Conservation (phyloP, 2,329 filamentous ascomycete species). For the Penicillium concentricum region DNA sequence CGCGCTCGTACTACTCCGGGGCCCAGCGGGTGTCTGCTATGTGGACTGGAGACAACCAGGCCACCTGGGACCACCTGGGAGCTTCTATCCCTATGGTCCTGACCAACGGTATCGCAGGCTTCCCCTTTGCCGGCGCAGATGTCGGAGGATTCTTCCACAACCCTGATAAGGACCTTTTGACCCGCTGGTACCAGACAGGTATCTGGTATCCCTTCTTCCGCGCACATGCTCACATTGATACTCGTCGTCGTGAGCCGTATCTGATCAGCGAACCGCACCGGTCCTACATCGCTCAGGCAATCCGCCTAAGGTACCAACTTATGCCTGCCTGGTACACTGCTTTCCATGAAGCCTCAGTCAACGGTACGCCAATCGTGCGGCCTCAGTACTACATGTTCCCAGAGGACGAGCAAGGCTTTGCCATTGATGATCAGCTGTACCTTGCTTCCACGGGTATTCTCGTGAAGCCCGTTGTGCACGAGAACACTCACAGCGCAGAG, state of each 20-base stretch:
- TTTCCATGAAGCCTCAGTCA: conserved; percentile 81
- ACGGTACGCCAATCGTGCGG: conserved; percentile 81
- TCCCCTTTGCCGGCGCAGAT: conserved; percentile 91
- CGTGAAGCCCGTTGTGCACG: conserved; percentile 83
- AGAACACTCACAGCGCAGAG: conserved; percentile 69
- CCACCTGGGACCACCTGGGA: conserved; percentile 86
- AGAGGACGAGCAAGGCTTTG: conserved; percentile 79
- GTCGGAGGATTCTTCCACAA: conserved; percentile 98
- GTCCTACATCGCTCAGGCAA: conserved; percentile 79
- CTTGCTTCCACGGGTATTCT: conserved; percentile 83
- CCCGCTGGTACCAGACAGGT: conserved; percentile 94
- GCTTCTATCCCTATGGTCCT: conserved; percentile 90
- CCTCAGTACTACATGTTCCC: conserved; percentile 95
- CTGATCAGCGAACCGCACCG: conserved; percentile 80
- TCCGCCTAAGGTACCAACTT: conserved; percentile 84
- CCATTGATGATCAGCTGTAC: conserved; percentile 90
- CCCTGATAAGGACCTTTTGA: conserved; percentile 84
- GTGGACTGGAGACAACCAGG: conserved; percentile 99
- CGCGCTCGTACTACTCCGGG: conserved; percentile 87
- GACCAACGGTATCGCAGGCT: conserved; percentile 88
- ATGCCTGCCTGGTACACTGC: conserved; percentile 96
- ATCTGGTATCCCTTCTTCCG: conserved; percentile 99
- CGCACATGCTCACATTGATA: conserved; percentile 93
- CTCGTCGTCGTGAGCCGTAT: conserved; percentile 91
- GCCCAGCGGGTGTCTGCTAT: conserved; percentile 88